A percentile compares a stretch with the other conserved stretches of the same genome.
Conservation (phyloP, 805 yeast genomes). For the Yarrowia hollandica region DNA sequence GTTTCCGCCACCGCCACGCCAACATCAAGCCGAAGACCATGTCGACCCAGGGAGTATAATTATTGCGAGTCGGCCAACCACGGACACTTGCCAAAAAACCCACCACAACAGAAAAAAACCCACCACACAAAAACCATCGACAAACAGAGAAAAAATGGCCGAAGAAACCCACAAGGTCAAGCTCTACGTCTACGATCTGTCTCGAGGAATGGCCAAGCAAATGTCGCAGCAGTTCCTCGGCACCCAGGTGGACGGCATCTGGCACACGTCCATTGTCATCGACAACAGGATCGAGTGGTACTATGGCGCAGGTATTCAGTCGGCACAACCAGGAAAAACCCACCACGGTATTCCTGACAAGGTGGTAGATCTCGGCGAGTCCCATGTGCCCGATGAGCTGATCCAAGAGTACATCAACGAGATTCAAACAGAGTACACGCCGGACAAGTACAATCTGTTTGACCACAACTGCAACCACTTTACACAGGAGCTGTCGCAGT, state of each 20-base stretch:
- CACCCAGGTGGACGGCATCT: constrained; percentile 56
- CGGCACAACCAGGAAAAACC: constrained; percentile 52
- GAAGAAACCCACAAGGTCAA: constrained; percentile 45
- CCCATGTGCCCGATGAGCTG: constrained; percentile 53
- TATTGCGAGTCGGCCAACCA: too few species aligned
- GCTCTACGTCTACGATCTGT: constrained; percentile 63
- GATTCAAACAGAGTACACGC: constrained; percentile 48
- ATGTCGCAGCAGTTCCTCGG: constrained; percentile 56
- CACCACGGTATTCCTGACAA: constrained; percentile 61
- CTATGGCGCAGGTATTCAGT: constrained; percentile 60
- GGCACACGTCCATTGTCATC: constrained; percentile 61
- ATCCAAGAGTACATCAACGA: constrained; percentile 56
- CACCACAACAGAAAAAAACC: not conserved
- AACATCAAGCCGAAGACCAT: too few species aligned
- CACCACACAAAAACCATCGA: not conserved
- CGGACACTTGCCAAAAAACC: too few species aligned
- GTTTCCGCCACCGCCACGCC: too few species aligned
- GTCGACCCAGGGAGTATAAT: too few species aligned
- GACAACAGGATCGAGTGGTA: constrained; percentile 56
- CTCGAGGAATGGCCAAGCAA: constrained; percentile 58
- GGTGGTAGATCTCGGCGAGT: constrained; percentile 54
- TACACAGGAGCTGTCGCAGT: constrained; percentile 57
- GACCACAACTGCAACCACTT: constrained; percentile 70
- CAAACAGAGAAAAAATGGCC: too few species aligned
- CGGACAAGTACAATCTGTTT: constrained; percentile 56